Evolutionary conservation across 78 protist species (phyloP), one percentile per base, ranked within the genome.

Genomic region (Capsaspora owczarzaki): DNA sequence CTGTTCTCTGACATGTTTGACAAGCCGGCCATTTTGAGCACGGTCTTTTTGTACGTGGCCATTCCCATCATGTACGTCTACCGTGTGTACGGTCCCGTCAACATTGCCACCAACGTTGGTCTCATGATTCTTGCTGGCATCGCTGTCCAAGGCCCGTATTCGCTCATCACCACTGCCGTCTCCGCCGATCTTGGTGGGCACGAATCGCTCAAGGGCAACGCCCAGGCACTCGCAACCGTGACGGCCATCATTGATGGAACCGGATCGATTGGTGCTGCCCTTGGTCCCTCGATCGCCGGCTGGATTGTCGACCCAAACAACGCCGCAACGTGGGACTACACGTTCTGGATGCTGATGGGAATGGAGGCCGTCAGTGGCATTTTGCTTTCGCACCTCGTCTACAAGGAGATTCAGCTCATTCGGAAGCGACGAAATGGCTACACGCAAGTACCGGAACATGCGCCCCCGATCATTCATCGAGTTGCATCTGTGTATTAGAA

Each of bases 171-270:
- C 42, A 63, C 72, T 14, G 72, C 72, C 37, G 72, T 63, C 22
- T 63, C 72, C 2, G 72, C 42, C 3, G 72, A 63, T 35, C 19
- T 63, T 35, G 72, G 56, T 16, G 16, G n/a, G n/a, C 56, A 49
- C 56, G 16, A 49, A 49, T 49, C n/a, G 10, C 56, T 49, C 16
- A 49, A 49, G 72, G 72, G 72, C 72, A 37, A 63, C 35, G 35
- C 72, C 4, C 4, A 6, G 42, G 72, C 72, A 1, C 72, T 63
- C 42, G 37, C 72, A 22, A 63, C 72, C 42, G 72, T 63, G 42
- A 63, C 72, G 42, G 72, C 72, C 3, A 37, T 63, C 25, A 63
- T 63, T 63, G 72, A 63, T 14, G 72, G 72, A 35, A 63, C 72
- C 16, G 72, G 72, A 22, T 63, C 72, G 20, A 35, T 63, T 22